Evolutionary conservation across 2,329 filamentous ascomycete genomes (phyloP).

Genomic region (Cladosporium sp.): DNA sequence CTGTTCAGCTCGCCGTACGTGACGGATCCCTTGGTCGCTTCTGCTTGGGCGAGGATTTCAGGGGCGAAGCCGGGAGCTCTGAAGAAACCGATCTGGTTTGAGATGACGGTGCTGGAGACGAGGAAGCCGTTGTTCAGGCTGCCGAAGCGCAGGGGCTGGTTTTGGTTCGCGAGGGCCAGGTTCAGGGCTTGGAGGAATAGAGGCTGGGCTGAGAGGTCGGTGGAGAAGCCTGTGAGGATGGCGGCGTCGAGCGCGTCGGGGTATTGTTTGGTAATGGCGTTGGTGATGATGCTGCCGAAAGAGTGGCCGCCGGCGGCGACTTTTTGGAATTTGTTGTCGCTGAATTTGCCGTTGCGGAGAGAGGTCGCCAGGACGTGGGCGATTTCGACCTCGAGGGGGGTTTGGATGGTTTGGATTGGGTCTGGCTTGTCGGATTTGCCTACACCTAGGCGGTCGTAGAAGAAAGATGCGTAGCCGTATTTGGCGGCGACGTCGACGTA

Average conservation of each 20-base stretch:
- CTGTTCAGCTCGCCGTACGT: slow-evolving; percentile 39
- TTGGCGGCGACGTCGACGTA: slow-evolving; percentile 46
- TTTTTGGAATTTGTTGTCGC: slow-evolving; percentile 35
- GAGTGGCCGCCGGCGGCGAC: slow-evolving; percentile 47
- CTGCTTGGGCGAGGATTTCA: slow-evolving; percentile 30
- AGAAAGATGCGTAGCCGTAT: slow-evolving; percentile 44
- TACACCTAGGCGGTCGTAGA: slow-evolving; percentile 47
- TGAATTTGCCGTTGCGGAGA: slow-evolving; percentile 37
- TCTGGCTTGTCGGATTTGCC: slow-evolving; percentile 44
- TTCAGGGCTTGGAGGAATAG: slow-evolving; percentile 33
- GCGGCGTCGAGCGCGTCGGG: slow-evolving; percentile 40
- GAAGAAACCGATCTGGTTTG: slow-evolving; percentile 39
- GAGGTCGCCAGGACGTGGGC: slow-evolving; percentile 38
- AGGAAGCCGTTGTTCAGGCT: slow-evolving; percentile 35
- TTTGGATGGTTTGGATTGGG: slow-evolving; percentile 43
- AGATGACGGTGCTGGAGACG: slow-evolving; percentile 28
- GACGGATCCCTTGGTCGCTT: slow-evolving; percentile 34
- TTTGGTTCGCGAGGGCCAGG: slow-evolving; percentile 34
- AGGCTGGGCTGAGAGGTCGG: slow-evolving; percentile 29
- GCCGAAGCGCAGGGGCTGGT: slow-evolving; percentile 36
- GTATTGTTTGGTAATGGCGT: slow-evolving; percentile 38
- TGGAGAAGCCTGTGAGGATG: slow-evolving; percentile 43
- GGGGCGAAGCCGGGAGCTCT: slow-evolving; percentile 36
- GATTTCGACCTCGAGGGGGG: slow-evolving; percentile 42
- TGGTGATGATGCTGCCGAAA: slow-evolving; percentile 41